Percentiles rank a stretch among this genome's conserved stretches.
Conservation (phyloP, 2,329 filamentous ascomycete genomes). For the Arthrinium phaeospermum region DNA sequence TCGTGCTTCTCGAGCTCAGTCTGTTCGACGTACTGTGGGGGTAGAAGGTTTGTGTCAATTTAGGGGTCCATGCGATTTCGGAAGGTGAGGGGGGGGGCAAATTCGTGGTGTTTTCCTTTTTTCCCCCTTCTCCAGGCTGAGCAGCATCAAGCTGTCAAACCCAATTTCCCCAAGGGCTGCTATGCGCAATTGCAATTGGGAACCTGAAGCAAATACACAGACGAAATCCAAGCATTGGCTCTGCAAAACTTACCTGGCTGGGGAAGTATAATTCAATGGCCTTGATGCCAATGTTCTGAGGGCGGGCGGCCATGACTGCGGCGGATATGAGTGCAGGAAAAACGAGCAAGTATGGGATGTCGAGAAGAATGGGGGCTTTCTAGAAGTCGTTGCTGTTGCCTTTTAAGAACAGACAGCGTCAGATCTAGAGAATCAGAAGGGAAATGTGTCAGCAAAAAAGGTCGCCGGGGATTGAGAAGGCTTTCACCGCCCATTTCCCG, state of each 20-base stretch:
- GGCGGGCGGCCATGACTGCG: conserved; percentile 71
- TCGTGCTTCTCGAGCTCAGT: conserved; percentile 84
- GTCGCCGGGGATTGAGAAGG: conserved; percentile 6
- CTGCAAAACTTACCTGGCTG: conserved; percentile 69
- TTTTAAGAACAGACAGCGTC: conserved; percentile 6
- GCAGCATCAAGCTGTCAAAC: conserved; percentile 14
- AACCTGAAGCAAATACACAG: neutral
- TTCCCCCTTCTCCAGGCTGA: neutral
- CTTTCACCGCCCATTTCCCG: conserved; percentile 14
- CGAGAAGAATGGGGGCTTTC: neutral
- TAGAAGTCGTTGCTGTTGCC: neutral
- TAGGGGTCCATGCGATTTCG: conserved; percentile 29
- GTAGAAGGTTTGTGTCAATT: conserved; percentile 32
- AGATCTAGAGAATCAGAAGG: neutral
- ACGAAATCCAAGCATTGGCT: neutral
- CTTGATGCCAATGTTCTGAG: conserved; percentile 90
- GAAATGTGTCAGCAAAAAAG: conserved; percentile 3
- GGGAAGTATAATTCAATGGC: conserved; percentile 91
- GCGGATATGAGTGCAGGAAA: conserved; percentile 19
- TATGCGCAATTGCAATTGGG: neutral
- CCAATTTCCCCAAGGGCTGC: neutral
- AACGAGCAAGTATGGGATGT: neutral
- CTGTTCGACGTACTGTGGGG: conserved; percentile 78
- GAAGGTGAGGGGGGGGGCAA: conserved; percentile 24
- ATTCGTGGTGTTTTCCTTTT: conserved; percentile 13